Conservation (phyloP, 345 rosid genomes). For the Carallia pectinifolia region DNA sequence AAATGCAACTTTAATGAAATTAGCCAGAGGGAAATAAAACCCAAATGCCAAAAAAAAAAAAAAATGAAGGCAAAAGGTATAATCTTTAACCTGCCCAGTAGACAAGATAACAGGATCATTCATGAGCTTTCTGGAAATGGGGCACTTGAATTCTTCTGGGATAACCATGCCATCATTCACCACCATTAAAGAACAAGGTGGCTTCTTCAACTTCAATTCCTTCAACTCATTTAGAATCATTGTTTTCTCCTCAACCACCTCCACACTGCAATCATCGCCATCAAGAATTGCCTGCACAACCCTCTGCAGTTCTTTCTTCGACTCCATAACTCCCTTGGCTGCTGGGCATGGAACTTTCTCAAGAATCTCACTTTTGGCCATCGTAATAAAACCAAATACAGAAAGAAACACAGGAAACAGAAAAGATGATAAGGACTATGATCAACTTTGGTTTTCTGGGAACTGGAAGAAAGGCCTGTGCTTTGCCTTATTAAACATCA, state of each 20-base stretch:
- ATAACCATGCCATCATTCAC: conserved; percentile 9
- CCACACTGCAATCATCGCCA: conserved; percentile 34
- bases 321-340: conserved; percentile 25
- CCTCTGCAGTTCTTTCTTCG: conserved; percentile 40
- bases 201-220: conserved; percentile 27
- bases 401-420: background rate
- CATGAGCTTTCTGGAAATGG: conserved; percentile 49
- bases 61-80: background rate
- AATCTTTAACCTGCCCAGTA: conserved; percentile 50
- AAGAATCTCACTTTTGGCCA: conserved; percentile 27
- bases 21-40: background rate
- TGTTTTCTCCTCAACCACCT: conserved; percentile 36
- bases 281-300: conserved; percentile 30
- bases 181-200: conserved; percentile 12
- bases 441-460: conserved; percentile 3
- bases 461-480: background rate
- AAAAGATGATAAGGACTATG: background rate
- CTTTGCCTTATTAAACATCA: background rate
- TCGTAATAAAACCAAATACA: background rate
- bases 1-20: background rate
- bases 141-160: conserved; percentile 44
- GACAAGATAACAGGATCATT: conserved; percentile 56
- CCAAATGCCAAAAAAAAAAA: background rate
- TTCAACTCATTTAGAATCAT: conserved; percentile 28
- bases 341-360: conserved; percentile 1